A percentile compares a stretch with the other conserved stretches of the same genome.
These are phyloP conservation scores for Picochlorum sp. DNA, from an alignment of 139 green algal genomes.

Conservation along the genomic window DNA sequence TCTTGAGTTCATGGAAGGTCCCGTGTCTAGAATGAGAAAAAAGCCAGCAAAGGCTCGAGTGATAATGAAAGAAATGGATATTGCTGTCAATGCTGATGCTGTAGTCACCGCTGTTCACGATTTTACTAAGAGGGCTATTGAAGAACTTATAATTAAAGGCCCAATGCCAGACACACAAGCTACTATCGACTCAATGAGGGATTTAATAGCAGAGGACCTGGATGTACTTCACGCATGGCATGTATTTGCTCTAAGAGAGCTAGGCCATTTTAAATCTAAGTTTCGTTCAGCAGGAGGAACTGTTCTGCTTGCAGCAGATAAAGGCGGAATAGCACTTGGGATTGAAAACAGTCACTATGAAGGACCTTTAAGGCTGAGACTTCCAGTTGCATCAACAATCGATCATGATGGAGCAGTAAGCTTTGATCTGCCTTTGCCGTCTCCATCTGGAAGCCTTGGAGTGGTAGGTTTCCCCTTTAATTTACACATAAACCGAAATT, in stretches of 20 bases:
- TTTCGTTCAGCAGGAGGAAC: conserved; percentile 36
- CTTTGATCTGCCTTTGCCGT: conserved; percentile 41
- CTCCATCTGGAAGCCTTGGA: conserved; percentile 19
- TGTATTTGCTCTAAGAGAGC: conserved; percentile 18
- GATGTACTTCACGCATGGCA: conserved; percentile 57
- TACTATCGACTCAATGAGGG: not conserved
- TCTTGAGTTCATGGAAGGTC: conserved; percentile 38
- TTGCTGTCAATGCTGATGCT: conserved; percentile 40
- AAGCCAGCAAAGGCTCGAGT: conserved; percentile 47
- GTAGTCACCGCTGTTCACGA: conserved; percentile 37
- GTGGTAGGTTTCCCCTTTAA: not conserved
- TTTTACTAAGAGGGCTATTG: conserved; percentile 34
- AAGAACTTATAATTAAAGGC: conserved; percentile 41
- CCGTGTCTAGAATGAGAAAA: conserved; percentile 35
- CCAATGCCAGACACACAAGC: conserved; percentile 12
- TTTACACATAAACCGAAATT: not conserved
- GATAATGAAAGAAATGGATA: conserved; percentile 16
- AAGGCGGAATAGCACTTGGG: conserved; percentile 18
- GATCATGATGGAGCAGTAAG: conserved; percentile 36
- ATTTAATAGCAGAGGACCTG: conserved; percentile 49
- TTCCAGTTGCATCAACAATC: conserved; percentile 36
- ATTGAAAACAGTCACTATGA: conserved; percentile 56
- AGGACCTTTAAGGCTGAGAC: conserved; percentile 37
- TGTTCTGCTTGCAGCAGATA: conserved; percentile 46
- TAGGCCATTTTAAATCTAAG: conserved; percentile 55